A percentile compares a stretch with the other conserved stretches of the same genome.
Conservation (phyloP, 345 rosid species). For the Pistacia vera region DNA sequence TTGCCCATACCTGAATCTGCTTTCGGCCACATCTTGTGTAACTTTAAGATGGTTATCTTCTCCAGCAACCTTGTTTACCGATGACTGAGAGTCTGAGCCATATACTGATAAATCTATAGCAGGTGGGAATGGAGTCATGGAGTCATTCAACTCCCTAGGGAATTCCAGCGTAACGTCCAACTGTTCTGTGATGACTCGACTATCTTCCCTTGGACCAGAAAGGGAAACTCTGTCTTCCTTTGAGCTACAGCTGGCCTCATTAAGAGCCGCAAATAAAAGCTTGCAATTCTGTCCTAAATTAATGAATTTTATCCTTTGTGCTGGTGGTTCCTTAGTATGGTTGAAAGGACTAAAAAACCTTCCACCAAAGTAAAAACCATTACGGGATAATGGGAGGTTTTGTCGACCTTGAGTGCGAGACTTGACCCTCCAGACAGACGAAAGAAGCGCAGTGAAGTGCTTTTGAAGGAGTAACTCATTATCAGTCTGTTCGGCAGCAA, state of each 20-base stretch:
- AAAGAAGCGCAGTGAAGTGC: slow-evolving; percentile 85
- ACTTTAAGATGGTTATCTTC: slow-evolving; percentile 48
- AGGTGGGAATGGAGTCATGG: slow-evolving; percentile 51
- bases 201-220: slow-evolving; percentile 46
- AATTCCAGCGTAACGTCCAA: slow-evolving; percentile 79
- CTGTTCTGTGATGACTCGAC: slow-evolving; percentile 37
- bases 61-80: slow-evolving; percentile 32
- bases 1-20: slow-evolving; percentile 69
- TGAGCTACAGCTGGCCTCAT: slow-evolving; percentile 48
- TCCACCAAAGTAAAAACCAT: slow-evolving; percentile 52
- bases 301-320: slow-evolving; percentile 53
- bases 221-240: slow-evolving; percentile 37
- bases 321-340: slow-evolving; percentile 47
- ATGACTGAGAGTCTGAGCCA: slow-evolving; percentile 37
- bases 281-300: slow-evolving; percentile 51
- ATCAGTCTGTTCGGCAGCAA: slow-evolving; percentile 79
- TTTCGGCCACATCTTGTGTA: slow-evolving; percentile 55
- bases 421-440: slow-evolving; percentile 74
- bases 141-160: slow-evolving; percentile 46
- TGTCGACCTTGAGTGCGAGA: slow-evolving; percentile 30
- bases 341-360: slow-evolving; percentile 46
- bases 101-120: slow-evolving; percentile 57
- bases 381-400: slow-evolving; percentile 39
- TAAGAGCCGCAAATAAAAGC: slow-evolving; percentile 70
- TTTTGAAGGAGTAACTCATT: slow-evolving; percentile 87